Evolutionary conservation across 2,329 filamentous ascomycete genomes (phyloP), one percentile per base, ranked within the genome.

Genomic region (Fusarium foetens): DNA sequence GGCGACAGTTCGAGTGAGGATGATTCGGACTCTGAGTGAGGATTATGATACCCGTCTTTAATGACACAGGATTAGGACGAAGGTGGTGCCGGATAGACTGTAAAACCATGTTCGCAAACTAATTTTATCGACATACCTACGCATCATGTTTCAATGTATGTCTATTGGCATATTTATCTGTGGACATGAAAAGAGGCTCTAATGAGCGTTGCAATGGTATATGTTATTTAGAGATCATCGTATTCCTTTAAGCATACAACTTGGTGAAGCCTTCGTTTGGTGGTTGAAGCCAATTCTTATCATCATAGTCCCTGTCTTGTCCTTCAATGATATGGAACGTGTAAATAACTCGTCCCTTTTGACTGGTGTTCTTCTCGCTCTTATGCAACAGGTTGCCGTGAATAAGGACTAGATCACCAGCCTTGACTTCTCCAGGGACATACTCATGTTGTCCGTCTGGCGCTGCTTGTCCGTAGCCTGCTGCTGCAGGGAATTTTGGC

Each of bases 251-350:
- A 7, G 74, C 71, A 52, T 84, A 90, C 70, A 95, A 78, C 79
- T 83, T 92, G 11, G 92, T 95, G 79, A 99, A 98, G 0, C 94
- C 95, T 45, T 89, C 88, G 43, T 86, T 84, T 0, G 94, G 92
- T 64, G 95, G 94, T 84, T 98, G 95, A 80, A 99, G 82, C 96
- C 96, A 98, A 82, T 99, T 99, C 82, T 87, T 87, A 82, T 88
- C 88, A 82, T 98, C 96, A 81, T 98, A 99, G 60, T 84, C 85
- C 46, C 90, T 85, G 1, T 82, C 87, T 25, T 92, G 88, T 0
- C 92, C 93, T 83, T 98, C 96, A 78, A 98, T 98, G 64, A 97
- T 89, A 84, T 99, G 96, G 81, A 98, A 99, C 0, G 96, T 98
- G 82, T 98, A 99, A 59, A 98, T 97, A 79, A 96, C 97, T 73